Evolutionary conservation across 2,329 filamentous ascomycete species (phyloP).

Genomic region (Exserohilum rostratum): DNA sequence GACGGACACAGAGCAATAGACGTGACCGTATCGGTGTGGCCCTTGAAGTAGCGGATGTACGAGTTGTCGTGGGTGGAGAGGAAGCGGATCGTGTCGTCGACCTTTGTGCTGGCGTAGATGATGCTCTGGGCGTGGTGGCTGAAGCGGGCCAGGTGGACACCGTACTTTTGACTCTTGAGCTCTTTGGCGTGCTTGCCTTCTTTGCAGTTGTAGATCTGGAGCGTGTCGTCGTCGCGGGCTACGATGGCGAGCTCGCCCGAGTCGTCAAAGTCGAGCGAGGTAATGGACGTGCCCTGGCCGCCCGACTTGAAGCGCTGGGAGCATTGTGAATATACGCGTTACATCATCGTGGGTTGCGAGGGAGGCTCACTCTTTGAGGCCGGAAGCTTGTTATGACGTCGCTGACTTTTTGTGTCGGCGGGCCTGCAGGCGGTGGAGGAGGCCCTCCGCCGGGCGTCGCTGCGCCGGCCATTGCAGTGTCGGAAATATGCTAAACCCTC

Average conservation of each 20-base stretch:
- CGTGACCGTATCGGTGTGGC: constrained; percentile 85
- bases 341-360: neutral
- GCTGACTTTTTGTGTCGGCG: constrained; percentile 64
- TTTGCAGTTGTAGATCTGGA: constrained; percentile 93
- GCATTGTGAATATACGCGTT: constrained; percentile 15
- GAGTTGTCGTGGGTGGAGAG: constrained; percentile 93
- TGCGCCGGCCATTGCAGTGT: constrained; percentile 41
- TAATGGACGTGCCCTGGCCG: constrained; percentile 66
- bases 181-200: constrained; percentile 89
- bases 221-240: constrained; percentile 89
- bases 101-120: constrained; percentile 93
- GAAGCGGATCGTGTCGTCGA: constrained; percentile 87
- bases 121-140: constrained; percentile 91
- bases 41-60: constrained; percentile 94
- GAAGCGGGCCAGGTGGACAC: constrained; percentile 90
- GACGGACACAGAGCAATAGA: constrained; percentile 83
- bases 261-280: constrained; percentile 96
- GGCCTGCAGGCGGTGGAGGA: constrained; percentile 41
- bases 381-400: constrained; percentile 80
- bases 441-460: constrained; percentile 37
- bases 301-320: constrained; percentile 54
- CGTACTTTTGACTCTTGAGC: constrained; percentile 94
- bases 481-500: constrained; percentile 6
- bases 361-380: constrained; percentile 71
- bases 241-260: constrained; percentile 91